A percentile compares a stretch with the other conserved stretches of the same genome.
Evolutionary conservation across 1,284 basidiomycete species (phyloP).

Genomic region (Cryptococcus sp.): DNA sequence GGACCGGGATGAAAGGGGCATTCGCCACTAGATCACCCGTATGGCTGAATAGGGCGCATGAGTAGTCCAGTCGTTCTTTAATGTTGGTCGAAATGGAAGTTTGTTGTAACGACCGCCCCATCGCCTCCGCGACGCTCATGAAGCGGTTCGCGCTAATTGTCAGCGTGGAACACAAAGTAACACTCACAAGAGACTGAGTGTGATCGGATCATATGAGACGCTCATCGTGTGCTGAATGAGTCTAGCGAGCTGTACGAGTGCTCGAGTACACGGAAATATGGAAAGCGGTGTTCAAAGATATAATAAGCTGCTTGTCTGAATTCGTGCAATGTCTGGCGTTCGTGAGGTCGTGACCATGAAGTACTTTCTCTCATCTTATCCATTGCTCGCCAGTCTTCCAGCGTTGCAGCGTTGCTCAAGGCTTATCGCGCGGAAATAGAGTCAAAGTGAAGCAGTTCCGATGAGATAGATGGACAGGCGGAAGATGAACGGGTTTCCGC

Average conservation of each 20-base stretch:
- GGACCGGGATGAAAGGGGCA: slow-evolving; percentile 58
- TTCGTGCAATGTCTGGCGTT: too few species aligned
- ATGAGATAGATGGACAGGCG: too few species aligned
- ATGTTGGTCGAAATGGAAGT: slow-evolving; percentile 55
- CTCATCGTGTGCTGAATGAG: slow-evolving; percentile 1
- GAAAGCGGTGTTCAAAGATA: too few species aligned
- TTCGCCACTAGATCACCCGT: slow-evolving; percentile 57
- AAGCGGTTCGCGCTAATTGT: slow-evolving; percentile 33
- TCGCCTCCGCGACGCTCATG: slow-evolving; percentile 55
- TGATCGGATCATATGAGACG: slow-evolving; percentile 37
- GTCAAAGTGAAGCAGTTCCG: too few species aligned
- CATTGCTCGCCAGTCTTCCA: too few species aligned
- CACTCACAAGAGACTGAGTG: slow-evolving; percentile 38
- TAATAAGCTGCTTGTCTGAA: too few species aligned
- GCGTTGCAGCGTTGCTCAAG: not conserved
- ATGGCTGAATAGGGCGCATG: slow-evolving; percentile 57
- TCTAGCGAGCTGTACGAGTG: not conserved
- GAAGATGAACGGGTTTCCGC: not conserved
- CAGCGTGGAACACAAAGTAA: too few species aligned
- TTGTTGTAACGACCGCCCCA: slow-evolving; percentile 57
- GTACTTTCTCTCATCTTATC: too few species aligned
- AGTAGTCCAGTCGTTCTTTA: slow-evolving; percentile 54
- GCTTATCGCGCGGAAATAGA: too few species aligned
- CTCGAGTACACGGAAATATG: too few species aligned
- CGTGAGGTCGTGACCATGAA: too few species aligned